These are phyloP conservation scores for Carallia pectinifolia DNA, from an alignment of 345 rosid genomes.

Conservation along the genomic window DNA sequence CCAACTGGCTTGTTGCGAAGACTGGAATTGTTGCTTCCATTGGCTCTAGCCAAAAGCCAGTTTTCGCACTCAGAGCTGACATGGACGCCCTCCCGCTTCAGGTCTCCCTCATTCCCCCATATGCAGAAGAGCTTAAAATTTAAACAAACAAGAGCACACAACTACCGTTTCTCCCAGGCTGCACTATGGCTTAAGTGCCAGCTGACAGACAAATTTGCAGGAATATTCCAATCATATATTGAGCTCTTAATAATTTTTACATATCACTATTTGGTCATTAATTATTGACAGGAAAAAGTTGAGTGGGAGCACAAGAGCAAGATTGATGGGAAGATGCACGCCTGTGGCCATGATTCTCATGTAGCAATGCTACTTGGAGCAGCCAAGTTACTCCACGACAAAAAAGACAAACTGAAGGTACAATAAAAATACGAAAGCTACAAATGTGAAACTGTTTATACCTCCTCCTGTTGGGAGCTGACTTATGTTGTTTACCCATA, in stretches of 20 bases:
- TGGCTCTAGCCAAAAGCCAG: constrained; percentile 52
- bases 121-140: too few relatives aligned
- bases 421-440: neutral
- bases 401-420: constrained; percentile 49
- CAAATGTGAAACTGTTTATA: neutral
- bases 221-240: too few relatives aligned
- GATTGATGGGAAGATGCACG: constrained; percentile 69
- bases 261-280: neutral
- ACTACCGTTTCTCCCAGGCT: neutral
- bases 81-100: constrained; percentile 78
- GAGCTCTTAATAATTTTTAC: neutral
- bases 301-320: constrained; percentile 76
- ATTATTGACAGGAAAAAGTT: constrained; percentile 51
- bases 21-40: constrained; percentile 64
- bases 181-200: neutral
- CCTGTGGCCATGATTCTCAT: constrained; percentile 76
- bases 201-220: too few relatives aligned
- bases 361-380: constrained; percentile 81
- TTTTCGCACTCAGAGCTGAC: constrained; percentile 65
- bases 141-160: neutral
- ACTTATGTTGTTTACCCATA: neutral
- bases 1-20: constrained; percentile 66
- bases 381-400: constrained; percentile 58
- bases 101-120: constrained; percentile 30
- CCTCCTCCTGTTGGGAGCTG: neutral